A percentile compares a stretch with the other conserved stretches of the same genome.
phyloP scores from a whole-genome alignment of 75 land plant genomes.

The Sequoiadendron giganteum region DNA sequence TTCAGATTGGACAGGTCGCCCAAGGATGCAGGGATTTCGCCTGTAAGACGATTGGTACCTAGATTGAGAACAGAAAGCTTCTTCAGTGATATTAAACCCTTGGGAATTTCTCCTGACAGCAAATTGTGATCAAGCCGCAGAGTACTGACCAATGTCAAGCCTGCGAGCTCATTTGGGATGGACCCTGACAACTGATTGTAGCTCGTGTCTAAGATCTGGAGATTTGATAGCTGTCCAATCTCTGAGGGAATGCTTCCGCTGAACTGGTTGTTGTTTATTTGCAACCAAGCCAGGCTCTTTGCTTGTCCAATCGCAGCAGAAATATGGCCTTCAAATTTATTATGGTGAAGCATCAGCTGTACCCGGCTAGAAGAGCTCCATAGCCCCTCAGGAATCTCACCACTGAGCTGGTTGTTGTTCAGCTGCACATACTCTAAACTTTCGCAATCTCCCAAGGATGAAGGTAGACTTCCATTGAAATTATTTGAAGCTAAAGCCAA shows the following conservation, averaged over 20 bases:
- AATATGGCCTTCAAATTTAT: constrained; percentile 50
- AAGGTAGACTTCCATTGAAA: constrained; percentile 59
- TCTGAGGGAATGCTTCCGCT: constrained; percentile 52
- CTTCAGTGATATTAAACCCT: constrained; percentile 23
- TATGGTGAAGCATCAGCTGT: constrained; percentile 47
- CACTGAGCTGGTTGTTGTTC: constrained; percentile 42
- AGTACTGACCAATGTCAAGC: constrained; percentile 14
- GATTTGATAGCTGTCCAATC: constrained; percentile 37
- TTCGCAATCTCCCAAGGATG: constrained; percentile 40
- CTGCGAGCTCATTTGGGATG: constrained; percentile 26
- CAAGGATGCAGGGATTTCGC: constrained; percentile 42
- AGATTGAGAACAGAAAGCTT: constrained; percentile 57
- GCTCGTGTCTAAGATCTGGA: constrained; percentile 26
- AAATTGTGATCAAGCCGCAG: constrained; percentile 42
- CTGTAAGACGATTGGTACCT: constrained; percentile 33
- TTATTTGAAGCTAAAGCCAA: constrained; percentile 54
- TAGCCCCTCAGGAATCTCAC: constrained; percentile 43
- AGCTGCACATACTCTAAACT: constrained; percentile 48
- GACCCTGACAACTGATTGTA: constrained; percentile 39
- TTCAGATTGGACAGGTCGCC: constrained; percentile 47
- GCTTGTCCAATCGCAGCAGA: constrained; percentile 39
- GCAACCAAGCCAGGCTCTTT: constrained; percentile 19
- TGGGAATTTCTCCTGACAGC: constrained; percentile 43
- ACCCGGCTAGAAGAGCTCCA: constrained; percentile 56
- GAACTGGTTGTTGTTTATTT: constrained; percentile 17